Evolutionary conservation across 768 basidiomycete species (phyloP).

Genomic region (Phlegmacium glaucopus): DNA sequence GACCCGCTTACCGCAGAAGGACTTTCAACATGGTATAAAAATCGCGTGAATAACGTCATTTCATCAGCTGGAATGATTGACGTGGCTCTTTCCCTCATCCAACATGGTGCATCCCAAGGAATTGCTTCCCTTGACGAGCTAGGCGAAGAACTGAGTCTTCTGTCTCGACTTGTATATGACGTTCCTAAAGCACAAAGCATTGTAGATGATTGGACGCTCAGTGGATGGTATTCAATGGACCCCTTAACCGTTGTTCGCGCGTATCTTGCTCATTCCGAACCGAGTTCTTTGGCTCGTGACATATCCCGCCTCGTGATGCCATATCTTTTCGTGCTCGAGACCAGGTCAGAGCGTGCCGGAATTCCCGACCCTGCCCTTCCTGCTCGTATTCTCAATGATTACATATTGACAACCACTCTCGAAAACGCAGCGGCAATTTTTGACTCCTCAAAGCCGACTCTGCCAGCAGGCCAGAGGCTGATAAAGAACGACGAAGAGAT

Average conservation of each 20-base stretch:
- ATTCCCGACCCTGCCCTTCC: constrained; percentile 64
- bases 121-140: constrained; percentile 76
- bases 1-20: constrained; percentile 43
- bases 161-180: constrained; percentile 88
- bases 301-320: constrained; percentile 82
- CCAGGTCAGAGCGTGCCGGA: constrained; percentile 80
- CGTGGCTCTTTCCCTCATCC: constrained; percentile 72
- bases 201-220: constrained; percentile 70
- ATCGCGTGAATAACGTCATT: constrained; percentile 60
- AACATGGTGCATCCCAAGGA: constrained; percentile 82
- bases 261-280: constrained; percentile 72
- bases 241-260: constrained; percentile 64
- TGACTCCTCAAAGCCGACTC: constrained; percentile 88
- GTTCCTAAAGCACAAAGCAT: constrained; percentile 43
- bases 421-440: constrained; percentile 73
- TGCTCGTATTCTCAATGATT: constrained; percentile 65
- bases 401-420: constrained; percentile 65
- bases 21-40: constrained; percentile 73
- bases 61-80: constrained; percentile 72
- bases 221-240: constrained; percentile 66
- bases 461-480: constrained; percentile 65
- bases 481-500: constrained; percentile 82
- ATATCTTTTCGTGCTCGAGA: constrained; percentile 90
- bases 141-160: constrained; percentile 88
- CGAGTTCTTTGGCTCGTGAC: constrained; percentile 60